Conservation (phyloP, 768 basidiomycete species). For the Boletus eberwhitei region DNA sequence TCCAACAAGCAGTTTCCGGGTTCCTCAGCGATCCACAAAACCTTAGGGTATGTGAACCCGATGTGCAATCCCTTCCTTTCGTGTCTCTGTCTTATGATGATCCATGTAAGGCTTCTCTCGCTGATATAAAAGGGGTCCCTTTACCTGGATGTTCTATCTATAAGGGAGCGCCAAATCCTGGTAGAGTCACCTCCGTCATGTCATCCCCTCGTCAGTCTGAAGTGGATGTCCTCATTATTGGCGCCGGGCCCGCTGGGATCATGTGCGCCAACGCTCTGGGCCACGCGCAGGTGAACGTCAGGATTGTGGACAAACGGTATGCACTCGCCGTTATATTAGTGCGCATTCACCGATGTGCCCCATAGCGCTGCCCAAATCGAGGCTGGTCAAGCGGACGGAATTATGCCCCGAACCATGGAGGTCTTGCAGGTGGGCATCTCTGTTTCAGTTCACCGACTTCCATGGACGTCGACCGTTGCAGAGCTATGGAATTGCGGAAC, state of each 20-base stretch:
- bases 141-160: neutral
- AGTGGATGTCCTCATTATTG: slow-evolving; percentile 42
- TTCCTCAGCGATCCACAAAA: neutral
- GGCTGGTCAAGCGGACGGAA: slow-evolving; percentile 29
- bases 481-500: slow-evolving; percentile 75
- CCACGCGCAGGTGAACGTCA: slow-evolving; percentile 34
- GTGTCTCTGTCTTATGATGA: neutral
- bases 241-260: slow-evolving; percentile 42
- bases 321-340: neutral
- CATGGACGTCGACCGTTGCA: slow-evolving; percentile 20
- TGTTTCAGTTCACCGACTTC: neutral
- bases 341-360: neutral
- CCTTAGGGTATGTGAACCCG: neutral
- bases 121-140: neutral
- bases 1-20: neutral
- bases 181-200: slow-evolving; percentile 5
- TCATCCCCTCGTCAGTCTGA: slow-evolving; percentile 20
- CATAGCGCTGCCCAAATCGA: slow-evolving; percentile 16
- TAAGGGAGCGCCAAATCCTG: neutral
- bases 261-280: slow-evolving; percentile 43
- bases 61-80: neutral
- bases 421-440: slow-evolving; percentile 40
- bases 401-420: slow-evolving; percentile 34
- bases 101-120: neutral
- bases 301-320: slow-evolving; percentile 41